phyloP scores from a whole-genome alignment of 163 green algal species.

The Chlamydomonas reinhardtii region DNA sequence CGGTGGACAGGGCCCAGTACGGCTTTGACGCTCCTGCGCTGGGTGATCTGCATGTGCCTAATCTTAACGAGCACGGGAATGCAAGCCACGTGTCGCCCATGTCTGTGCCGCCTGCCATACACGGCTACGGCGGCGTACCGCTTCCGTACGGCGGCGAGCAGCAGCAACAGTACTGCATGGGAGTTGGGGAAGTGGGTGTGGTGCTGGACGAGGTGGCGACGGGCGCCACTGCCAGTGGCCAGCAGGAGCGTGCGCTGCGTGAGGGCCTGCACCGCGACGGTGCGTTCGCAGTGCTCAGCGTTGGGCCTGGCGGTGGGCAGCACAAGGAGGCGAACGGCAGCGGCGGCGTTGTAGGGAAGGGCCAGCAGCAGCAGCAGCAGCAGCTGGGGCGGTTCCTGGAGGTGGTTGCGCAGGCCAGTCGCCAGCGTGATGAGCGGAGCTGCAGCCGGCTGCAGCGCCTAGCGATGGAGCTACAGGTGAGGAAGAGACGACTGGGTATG shows the following conservation, averaged over 20 bases:
- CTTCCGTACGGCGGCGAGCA: no score
- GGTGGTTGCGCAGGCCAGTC: neutral
- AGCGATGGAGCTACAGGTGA: constrained; percentile 21
- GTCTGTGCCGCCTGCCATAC: no score
- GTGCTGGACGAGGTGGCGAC: no score
- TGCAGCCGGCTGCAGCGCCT: neutral
- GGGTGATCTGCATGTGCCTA: no score
- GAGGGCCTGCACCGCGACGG: constrained; percentile 16
- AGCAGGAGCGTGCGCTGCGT: neutral
- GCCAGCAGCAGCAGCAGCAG: constrained; percentile 1
- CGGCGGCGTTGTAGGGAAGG: neutral
- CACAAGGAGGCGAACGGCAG: constrained; percentile 1
- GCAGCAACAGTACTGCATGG: no score
- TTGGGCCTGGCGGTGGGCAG: neutral
- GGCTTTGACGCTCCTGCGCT: no score
- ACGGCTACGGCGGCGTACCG: no score
- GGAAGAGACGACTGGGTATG: neutral
- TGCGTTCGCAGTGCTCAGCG: constrained; percentile 20
- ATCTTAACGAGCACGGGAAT: no score
- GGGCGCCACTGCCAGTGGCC: no score
- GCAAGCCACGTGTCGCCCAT: no score
- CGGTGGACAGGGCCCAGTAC: no score
- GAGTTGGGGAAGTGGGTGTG: no score
- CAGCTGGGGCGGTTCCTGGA: constrained; percentile 26
- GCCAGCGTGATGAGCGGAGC: constrained; percentile 10